phyloP scores from a whole-genome alignment of 1,284 basidiomycete genomes.

The Clitocybe nebularis region DNA sequence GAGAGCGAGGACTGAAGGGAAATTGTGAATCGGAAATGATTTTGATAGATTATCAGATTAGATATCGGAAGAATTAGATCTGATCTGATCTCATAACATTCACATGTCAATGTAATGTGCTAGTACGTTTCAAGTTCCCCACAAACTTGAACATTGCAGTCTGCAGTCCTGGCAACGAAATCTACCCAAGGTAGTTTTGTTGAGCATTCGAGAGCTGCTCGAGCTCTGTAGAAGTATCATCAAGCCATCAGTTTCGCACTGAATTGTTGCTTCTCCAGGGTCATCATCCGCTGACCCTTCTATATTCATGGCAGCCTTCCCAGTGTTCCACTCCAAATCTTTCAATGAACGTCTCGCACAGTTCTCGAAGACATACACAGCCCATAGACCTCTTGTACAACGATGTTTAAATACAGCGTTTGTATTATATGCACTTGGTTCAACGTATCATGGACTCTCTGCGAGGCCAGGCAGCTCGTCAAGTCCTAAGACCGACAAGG shows the following conservation, averaged over 20 bases:
- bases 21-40: constrained; percentile 15
- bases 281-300: too few relatives aligned
- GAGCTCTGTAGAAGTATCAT: too few relatives aligned
- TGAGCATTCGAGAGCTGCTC: too few relatives aligned
- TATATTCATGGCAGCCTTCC: constrained; percentile 27
- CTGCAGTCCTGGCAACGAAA: too few relatives aligned
- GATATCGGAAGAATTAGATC: constrained; percentile 9
- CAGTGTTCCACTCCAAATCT: constrained; percentile 26
- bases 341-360: constrained; percentile 32
- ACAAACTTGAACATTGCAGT: too few relatives aligned
- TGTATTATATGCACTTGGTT: constrained; percentile 56
- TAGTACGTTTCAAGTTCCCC: too few relatives aligned
- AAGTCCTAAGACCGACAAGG: constrained; percentile 37
- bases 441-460: constrained; percentile 53
- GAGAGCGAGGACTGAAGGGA: constrained; percentile 25
- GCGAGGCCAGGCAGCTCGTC: constrained; percentile 31
- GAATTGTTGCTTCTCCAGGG: too few relatives aligned
- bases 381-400: constrained; percentile 68
- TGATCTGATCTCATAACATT: background rate
- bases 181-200: too few relatives aligned
- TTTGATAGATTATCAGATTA: constrained; percentile 2
- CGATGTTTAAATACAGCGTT: constrained; percentile 61
- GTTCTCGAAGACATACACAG: constrained; percentile 50
- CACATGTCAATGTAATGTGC: too few relatives aligned
- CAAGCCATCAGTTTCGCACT: too few relatives aligned